These are phyloP conservation scores for Cyberlindnera nakhonratchasimensis DNA, from an alignment of 805 yeast species.

Conservation along the genomic window DNA sequence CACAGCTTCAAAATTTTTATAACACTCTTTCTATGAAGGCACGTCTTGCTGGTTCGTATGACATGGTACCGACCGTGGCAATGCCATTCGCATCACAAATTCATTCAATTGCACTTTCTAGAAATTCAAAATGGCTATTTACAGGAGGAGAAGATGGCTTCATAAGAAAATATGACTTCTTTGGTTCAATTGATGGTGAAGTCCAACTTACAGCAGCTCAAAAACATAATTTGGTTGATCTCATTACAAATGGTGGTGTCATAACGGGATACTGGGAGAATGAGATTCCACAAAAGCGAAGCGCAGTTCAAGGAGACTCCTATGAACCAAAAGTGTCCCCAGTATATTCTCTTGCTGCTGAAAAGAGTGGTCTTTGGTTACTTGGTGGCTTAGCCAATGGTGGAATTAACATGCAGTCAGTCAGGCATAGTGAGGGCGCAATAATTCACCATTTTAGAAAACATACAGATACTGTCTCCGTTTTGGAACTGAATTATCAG, in stretches of 20 bases:
- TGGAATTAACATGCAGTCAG: constrained; percentile 80
- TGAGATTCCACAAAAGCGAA: constrained; percentile 72
- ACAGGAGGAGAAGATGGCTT: constrained; percentile 97
- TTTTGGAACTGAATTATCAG: constrained; percentile 54
- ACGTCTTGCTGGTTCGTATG: constrained; percentile 51
- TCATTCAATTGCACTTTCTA: constrained; percentile 71
- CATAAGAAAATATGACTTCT: constrained; percentile 83
- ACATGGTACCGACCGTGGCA: constrained; percentile 81
- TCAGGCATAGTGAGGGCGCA: constrained; percentile 77
- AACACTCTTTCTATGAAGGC: constrained; percentile 42
- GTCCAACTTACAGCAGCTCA: constrained; percentile 88
- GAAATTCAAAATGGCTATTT: constrained; percentile 81
- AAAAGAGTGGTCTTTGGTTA: constrained; percentile 79
- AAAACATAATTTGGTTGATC: constrained; percentile 82
- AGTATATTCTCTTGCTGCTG: constrained; percentile 82
- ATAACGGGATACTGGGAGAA: constrained; percentile 90
- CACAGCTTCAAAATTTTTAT: constrained; percentile 21
- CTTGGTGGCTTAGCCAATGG: constrained; percentile 80
- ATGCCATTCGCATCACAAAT: constrained; percentile 78
- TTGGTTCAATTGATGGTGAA: constrained; percentile 81
- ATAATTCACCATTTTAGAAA: constrained; percentile 71
- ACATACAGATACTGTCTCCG: constrained; percentile 76
- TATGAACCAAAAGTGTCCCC: constrained; percentile 68
- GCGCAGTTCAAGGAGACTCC: constrained; percentile 32
- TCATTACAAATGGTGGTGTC: constrained; percentile 81